Evolutionary conservation across 140 eudicot species (phyloP), one percentile per base, ranked within the genome.

Genomic region (Cichorium intybus): DNA sequence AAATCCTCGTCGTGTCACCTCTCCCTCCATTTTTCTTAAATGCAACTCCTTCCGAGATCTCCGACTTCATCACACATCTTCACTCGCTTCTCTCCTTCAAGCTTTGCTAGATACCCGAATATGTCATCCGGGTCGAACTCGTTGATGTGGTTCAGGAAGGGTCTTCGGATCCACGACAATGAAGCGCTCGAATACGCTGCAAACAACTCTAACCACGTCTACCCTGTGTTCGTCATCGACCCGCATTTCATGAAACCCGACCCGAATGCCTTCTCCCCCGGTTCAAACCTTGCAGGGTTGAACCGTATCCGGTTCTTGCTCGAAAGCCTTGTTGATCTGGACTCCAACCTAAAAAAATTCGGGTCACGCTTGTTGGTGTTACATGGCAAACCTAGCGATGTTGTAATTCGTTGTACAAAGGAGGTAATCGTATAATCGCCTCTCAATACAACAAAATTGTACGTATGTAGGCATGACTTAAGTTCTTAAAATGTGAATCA

Each of bases 231-330:
- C 68, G 88, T 89, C 16, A 86, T 89, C 64, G 97, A 89, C 76
- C 97, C 95, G 54, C 95, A 81, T 66, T 89, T 83, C 77, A 89
- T 89, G 97, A 84, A 83, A 39, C 92, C 97, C 41, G 97, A 89
- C 73, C 89, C 85, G 35, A 20, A n/a, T 1, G 78, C 86, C 3
- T 89, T 83, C 73, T 83, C 95, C 0, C 82, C 83, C 12, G 97
- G 97, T 7, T 89, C 97, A 15, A 46, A 64, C 23, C 80, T 78
- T 52, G 91, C 95, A 1, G 97, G 95, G 56, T 24, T 86, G 85
- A 89, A 81, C 70, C 84, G 95, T 21, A 89, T 89, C 60, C 56
- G 83, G 72, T 89, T 89, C 71, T 62, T 89, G 82, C 81, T 85
- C 10, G 97, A 89, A 48, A 83, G 92, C 56, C 76, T 86, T 24